Conservation (phyloP, 1,284 basidiomycete genomes). For the Ganoderma lucidum region DNA sequence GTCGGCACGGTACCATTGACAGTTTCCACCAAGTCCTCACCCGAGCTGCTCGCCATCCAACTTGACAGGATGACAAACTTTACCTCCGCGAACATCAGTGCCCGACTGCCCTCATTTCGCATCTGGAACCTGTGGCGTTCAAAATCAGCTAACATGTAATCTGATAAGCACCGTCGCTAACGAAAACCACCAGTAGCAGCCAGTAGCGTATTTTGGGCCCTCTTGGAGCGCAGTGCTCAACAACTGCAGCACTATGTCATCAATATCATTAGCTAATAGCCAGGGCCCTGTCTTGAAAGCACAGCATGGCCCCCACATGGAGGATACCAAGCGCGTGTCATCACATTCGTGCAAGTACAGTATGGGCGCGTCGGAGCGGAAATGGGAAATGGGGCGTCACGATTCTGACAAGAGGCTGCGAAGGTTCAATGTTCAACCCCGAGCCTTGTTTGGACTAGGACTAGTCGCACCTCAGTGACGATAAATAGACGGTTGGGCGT, state of each 20-base stretch:
- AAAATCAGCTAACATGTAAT: background rate
- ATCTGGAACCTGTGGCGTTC: conserved; percentile 1
- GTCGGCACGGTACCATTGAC: background rate
- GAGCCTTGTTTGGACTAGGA: background rate
- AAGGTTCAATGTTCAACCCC: background rate
- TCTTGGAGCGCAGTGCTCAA: background rate
- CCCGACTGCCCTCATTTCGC: background rate
- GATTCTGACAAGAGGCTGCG: background rate
- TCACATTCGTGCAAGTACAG: background rate
- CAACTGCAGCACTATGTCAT: background rate
- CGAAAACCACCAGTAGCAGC: background rate
- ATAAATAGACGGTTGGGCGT: background rate
- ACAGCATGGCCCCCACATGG: background rate
- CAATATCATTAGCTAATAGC: background rate
- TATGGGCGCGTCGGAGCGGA: background rate
- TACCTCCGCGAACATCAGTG: background rate
- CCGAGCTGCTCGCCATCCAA: background rate
- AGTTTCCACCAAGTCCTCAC: background rate
- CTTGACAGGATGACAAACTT: background rate
- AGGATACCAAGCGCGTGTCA: background rate
- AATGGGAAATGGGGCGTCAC: background rate
- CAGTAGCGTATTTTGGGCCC: background rate
- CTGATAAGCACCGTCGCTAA: background rate
- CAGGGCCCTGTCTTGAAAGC: background rate
- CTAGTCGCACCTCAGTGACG: background rate